Conservation (phyloP, 345 rosid genomes). For the Noccaea bulbosa region DNA sequence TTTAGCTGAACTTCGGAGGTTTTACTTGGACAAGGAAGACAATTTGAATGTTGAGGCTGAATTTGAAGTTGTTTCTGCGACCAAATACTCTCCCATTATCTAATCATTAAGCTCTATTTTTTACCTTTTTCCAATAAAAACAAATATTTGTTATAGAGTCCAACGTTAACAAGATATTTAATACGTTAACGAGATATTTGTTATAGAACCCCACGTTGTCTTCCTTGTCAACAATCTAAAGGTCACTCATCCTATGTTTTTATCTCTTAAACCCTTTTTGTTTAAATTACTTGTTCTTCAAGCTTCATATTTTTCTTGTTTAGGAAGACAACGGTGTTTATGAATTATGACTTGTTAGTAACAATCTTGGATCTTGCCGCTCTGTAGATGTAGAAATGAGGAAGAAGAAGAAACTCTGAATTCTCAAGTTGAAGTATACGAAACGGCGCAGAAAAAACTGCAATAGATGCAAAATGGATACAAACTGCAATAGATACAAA, state of each 20-base stretch:
- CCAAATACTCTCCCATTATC: background rate
- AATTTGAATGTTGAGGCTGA: background rate
- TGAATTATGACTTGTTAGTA: background rate
- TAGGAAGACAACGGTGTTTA: constrained; percentile 8
- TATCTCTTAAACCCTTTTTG: background rate
- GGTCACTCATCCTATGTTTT: background rate
- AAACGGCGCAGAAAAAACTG: background rate
- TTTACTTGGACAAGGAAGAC: constrained; percentile 15
- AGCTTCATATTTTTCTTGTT: constrained; percentile 8
- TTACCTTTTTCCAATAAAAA: no score
- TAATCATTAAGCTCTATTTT: background rate
- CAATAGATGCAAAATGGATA: constrained; percentile 8
- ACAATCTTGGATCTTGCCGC: constrained; percentile 17
- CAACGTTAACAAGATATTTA: no score
- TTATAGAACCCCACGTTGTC: no score
- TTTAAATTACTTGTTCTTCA: background rate
- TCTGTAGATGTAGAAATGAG: background rate
- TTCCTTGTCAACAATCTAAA: background rate
- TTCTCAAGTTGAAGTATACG: background rate
- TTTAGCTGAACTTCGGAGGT: background rate
- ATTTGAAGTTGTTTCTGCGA: background rate
- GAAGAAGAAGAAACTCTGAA: background rate
- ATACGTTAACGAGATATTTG: no score
- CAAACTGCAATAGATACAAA: constrained; percentile 13
- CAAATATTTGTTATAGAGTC: no score